Conservation (phyloP, 2,329 filamentous ascomycete genomes). For the Calonectria crousiana region DNA sequence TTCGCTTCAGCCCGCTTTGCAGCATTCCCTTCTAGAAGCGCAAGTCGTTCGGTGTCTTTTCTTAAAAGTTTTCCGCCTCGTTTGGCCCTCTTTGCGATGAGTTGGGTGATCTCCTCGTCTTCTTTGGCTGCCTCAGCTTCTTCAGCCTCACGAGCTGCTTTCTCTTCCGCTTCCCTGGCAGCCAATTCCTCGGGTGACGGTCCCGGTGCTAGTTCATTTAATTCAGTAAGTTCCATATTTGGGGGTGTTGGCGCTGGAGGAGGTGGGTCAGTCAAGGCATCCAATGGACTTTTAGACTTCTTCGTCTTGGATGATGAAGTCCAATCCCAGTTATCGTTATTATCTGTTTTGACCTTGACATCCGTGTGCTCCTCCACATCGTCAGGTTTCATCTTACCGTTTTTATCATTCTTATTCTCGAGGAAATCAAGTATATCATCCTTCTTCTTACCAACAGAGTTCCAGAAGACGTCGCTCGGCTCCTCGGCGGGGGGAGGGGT, state of each 20-base stretch:
- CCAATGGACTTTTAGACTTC: constrained; percentile 56
- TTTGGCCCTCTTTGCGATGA: constrained; percentile 37
- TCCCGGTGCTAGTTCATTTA: constrained; percentile 49
- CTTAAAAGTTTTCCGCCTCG: constrained; percentile 38
- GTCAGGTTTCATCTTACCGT: constrained; percentile 55
- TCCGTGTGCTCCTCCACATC: constrained; percentile 59
- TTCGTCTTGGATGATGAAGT: constrained; percentile 56
- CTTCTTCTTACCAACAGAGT: constrained; percentile 51
- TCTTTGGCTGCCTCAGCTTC: constrained; percentile 47
- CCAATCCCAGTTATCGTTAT: constrained; percentile 60
- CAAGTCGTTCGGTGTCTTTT: constrained; percentile 38
- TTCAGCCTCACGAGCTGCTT: constrained; percentile 43
- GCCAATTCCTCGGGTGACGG: constrained; percentile 32
- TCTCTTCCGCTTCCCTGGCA: constrained; percentile 35
- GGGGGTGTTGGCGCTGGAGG: constrained; percentile 63
- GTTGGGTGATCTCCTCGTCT: constrained; percentile 35
- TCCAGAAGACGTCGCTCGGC: constrained; percentile 56
- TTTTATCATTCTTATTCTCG: constrained; percentile 59
- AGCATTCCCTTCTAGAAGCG: constrained; percentile 32
- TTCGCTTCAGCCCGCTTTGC: constrained; percentile 29
- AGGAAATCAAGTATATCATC: constrained; percentile 63
- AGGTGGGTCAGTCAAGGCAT: constrained; percentile 56
- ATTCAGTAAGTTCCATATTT: constrained; percentile 59
- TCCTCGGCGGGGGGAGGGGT: constrained; percentile 53
- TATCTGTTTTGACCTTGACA: constrained; percentile 56